A percentile compares a stretch with the other conserved stretches of the same genome.
Evolutionary conservation across 1,284 basidiomycete species (phyloP).

Genomic region (Puccinia triticina): DNA sequence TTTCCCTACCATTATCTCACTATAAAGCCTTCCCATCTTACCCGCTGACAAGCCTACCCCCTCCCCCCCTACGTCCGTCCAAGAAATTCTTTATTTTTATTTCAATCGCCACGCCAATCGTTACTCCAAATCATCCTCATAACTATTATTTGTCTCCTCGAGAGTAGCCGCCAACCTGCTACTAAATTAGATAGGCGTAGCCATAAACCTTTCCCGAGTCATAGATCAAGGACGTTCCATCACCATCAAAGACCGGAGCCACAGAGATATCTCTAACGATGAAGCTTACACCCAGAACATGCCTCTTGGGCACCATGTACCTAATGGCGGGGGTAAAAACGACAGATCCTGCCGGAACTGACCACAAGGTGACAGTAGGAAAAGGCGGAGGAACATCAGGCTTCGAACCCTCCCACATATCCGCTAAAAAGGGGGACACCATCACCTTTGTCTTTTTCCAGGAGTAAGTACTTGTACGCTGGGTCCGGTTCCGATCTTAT

Average conservation of each 20-base stretch:
- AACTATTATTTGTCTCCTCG: not conserved
- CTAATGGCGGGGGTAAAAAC: not conserved
- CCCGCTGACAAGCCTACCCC: not conserved
- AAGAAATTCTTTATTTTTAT: not conserved
- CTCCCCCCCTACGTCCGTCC: not conserved
- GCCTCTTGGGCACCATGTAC: not conserved
- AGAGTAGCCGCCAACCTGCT: not conserved
- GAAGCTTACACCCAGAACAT: constrained; percentile 1
- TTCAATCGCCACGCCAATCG: constrained; percentile 1
- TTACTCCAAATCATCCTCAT: not conserved
- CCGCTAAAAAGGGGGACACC: constrained; percentile 45
- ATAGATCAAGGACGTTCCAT: not conserved
- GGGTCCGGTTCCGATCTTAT: too few relatives aligned
- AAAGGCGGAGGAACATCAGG: constrained; percentile 25
- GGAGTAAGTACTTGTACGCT: constrained; percentile 14
- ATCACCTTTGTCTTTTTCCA: constrained; percentile 46
- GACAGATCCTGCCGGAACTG: not conserved
- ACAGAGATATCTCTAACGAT: not conserved
- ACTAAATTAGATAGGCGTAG: not conserved
- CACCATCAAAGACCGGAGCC: not conserved
- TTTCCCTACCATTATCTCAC: not conserved
- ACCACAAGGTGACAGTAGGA: constrained; percentile 34
- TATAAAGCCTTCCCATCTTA: not conserved
- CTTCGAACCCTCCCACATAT: constrained; percentile 32
- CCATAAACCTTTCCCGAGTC: not conserved